A percentile compares a stretch with the other conserved stretches of the same genome.
Evolutionary conservation across 805 yeast genomes (phyloP).

Genomic region (Candida succiphila): DNA sequence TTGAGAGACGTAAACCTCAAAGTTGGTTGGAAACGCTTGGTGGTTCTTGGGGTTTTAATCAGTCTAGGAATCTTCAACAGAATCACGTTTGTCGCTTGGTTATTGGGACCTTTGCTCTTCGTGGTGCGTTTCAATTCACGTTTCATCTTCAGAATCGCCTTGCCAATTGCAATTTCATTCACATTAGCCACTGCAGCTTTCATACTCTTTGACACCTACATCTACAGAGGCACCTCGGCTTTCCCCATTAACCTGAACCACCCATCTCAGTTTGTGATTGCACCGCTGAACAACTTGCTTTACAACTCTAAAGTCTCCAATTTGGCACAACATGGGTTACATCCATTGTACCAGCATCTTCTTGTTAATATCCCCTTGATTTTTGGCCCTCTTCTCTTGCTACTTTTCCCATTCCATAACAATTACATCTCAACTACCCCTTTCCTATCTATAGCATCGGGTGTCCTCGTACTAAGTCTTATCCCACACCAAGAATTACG

Average conservation of each 20-base stretch:
- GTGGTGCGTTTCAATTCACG: constrained; percentile 31
- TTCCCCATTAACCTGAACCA: not conserved
- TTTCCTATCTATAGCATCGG: constrained; percentile 52
- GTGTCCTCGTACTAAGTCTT: constrained; percentile 48
- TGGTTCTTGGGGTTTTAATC: constrained; percentile 37
- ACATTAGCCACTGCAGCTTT: constrained; percentile 23
- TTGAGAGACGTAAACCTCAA: no score
- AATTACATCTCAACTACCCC: constrained; percentile 42
- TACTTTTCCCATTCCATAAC: constrained; percentile 32
- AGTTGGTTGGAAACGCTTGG: no score
- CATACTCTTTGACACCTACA: constrained; percentile 45
- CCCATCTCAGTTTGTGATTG: constrained; percentile 35
- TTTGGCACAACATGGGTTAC: constrained; percentile 73
- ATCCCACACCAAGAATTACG: constrained; percentile 94
- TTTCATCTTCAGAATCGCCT: constrained; percentile 21
- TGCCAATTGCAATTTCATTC: constrained; percentile 27
- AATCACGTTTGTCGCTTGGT: constrained; percentile 70
- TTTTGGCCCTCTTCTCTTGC: constrained; percentile 60
- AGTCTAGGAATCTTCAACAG: constrained; percentile 76
- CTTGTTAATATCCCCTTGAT: constrained; percentile 70
- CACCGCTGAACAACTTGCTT: constrained; percentile 69
- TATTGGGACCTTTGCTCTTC: constrained; percentile 50
- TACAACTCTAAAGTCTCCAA: constrained; percentile 59
- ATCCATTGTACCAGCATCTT: constrained; percentile 66
- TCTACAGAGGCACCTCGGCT: constrained; percentile 10